These are phyloP conservation scores for Monosporascus ibericus DNA, from an alignment of 2,329 filamentous ascomycete species.

Conservation along the genomic window DNA sequence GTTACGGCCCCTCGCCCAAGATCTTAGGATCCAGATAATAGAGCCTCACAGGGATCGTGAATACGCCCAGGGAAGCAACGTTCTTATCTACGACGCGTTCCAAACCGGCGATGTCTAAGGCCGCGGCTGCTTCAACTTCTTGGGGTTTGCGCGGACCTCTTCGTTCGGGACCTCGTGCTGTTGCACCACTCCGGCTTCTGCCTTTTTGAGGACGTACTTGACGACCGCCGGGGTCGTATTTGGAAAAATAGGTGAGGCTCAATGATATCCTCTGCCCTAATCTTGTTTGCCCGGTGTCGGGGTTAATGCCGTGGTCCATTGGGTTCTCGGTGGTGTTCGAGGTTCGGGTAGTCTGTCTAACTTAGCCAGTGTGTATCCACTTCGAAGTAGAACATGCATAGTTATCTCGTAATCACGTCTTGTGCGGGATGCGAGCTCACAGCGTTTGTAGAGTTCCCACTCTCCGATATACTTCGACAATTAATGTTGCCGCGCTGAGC, in stretches of 20 bases:
- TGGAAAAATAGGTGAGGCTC: constrained; percentile 17
- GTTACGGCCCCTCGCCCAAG: constrained; percentile 27
- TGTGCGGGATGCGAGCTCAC: too few relatives aligned
- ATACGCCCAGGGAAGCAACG: constrained; percentile 24
- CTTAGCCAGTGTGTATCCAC: too few relatives aligned
- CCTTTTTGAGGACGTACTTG: constrained; percentile 17
- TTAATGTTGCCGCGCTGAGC: too few relatives aligned
- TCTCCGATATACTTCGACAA: too few relatives aligned
- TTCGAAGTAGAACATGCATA: too few relatives aligned
- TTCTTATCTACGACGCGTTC: constrained; percentile 21
- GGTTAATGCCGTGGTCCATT: too few relatives aligned
- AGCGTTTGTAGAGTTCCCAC: too few relatives aligned
- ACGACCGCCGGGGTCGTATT: constrained; percentile 28
- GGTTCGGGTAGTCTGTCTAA: too few relatives aligned
- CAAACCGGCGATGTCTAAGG: constrained; percentile 21
- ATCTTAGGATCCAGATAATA: constrained; percentile 26
- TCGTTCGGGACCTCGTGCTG: constrained; percentile 20
- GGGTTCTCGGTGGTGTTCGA: too few relatives aligned
- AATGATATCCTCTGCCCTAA: constrained; percentile 19
- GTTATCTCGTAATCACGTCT: too few relatives aligned
- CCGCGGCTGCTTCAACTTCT: constrained; percentile 18
- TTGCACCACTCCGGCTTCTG: constrained; percentile 12
- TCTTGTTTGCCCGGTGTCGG: too few relatives aligned
- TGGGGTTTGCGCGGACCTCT: constrained; percentile 24
- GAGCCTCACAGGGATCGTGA: constrained; percentile 22